Evolutionary conservation across 1,139 yeast species (phyloP).

Genomic region (Geotrichum aggregatum): DNA sequence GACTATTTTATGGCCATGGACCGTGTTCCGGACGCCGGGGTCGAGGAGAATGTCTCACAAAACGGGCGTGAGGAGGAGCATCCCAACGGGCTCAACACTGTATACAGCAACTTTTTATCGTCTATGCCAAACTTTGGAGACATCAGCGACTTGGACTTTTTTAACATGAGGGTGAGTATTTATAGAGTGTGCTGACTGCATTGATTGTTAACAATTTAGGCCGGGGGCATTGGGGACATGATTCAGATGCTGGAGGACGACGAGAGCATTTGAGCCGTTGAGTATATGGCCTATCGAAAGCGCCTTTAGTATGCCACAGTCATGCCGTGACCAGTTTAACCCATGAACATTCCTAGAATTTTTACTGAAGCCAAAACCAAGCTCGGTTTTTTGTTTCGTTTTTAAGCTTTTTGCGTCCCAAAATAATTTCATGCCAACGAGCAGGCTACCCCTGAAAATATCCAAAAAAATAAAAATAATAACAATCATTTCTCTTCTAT

Average conservation of each 20-base stretch:
- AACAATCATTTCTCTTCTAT: not conserved
- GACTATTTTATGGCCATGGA: conserved; percentile 20
- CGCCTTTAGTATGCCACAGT: no score
- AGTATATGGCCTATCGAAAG: no score
- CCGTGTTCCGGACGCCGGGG: not conserved
- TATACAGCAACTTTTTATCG: conserved; percentile 15
- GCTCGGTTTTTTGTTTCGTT: no score
- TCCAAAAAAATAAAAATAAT: not conserved
- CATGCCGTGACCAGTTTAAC: no score
- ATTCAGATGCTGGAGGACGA: not conserved
- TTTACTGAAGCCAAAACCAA: no score
- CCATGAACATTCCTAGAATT: no score
- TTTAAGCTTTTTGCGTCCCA: no score
- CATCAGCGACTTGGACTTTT: conserved; percentile 20
- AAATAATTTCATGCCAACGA: conserved; percentile 1
- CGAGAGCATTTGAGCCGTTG: no score
- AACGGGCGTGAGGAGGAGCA: no score
- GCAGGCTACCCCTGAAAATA: not conserved
- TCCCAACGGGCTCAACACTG: not conserved
- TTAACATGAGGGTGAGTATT: conserved; percentile 1
- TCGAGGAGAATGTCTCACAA: not conserved
- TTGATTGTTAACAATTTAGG: not conserved
- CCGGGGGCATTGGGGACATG: not conserved
- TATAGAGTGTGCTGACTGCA: not conserved
- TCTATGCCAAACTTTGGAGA: conserved; percentile 19